Percentiles rank a stretch among this genome's conserved stretches.
phyloP scores from a whole-genome alignment of 2,329 filamentous ascomycete species.

The Ilyonectria destructans region DNA sequence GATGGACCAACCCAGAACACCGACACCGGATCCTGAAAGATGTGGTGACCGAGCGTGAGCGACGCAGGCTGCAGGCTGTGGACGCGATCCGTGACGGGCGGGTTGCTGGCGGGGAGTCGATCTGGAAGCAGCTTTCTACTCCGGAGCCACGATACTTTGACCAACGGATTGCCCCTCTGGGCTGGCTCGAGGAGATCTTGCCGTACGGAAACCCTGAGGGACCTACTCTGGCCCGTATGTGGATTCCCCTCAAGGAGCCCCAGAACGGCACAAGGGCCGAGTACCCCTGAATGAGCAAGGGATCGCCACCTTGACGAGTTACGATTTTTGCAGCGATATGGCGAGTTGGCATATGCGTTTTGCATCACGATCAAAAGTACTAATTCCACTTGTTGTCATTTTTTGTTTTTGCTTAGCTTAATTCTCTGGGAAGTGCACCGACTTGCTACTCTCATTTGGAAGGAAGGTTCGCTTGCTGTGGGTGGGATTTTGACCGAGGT shows the following conservation, averaged over 20 bases:
- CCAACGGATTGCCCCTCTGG: conserved; percentile 63
- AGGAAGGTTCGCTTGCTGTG: conserved; percentile 5
- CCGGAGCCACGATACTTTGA: conserved; percentile 59
- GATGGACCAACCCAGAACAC: conserved; percentile 65
- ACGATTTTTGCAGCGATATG: conserved; percentile 37
- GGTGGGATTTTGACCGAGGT: conserved; percentile 10
- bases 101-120: conserved; percentile 55
- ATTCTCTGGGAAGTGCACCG: conserved; percentile 12
- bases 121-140: conserved; percentile 57
- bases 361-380: conserved; percentile 40
- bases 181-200: conserved; percentile 65
- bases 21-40: conserved; percentile 65
- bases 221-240: conserved; percentile 62
- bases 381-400: conserved; percentile 26
- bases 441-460: conserved; percentile 17
- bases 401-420: conserved; percentile 21
- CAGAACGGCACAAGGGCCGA: conserved; percentile 46
- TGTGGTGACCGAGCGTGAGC: conserved; percentile 72
- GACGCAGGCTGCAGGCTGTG: conserved; percentile 65
- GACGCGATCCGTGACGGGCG: conserved; percentile 59
- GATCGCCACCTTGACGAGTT: conserved; percentile 32
- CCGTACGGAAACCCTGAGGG: conserved; percentile 58
- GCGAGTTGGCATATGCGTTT: conserved; percentile 43
- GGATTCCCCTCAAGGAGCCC: conserved; percentile 57
- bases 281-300: conserved; percentile 51